Percentiles rank a stretch among this genome's conserved stretches.
These are phyloP conservation scores for Epichloe glyceriae DNA, from an alignment of 2,329 filamentous ascomycete species.

Conservation along the genomic window DNA sequence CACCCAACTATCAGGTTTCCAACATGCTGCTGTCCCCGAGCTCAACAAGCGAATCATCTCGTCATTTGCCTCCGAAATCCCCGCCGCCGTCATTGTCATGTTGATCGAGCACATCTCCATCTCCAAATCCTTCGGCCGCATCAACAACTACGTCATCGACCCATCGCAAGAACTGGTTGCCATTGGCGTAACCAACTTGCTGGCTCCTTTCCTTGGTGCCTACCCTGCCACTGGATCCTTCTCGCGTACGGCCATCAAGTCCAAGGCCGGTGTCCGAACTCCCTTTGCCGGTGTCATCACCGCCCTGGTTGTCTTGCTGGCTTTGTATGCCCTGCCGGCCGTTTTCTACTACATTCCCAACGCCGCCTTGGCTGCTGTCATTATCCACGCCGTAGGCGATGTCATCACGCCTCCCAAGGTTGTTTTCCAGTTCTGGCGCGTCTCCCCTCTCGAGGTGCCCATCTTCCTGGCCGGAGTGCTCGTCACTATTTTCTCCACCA, in stretches of 20 bases:
- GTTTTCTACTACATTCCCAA: conserved; percentile 86
- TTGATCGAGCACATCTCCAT: conserved; percentile 75
- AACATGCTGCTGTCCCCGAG: conserved; percentile 52
- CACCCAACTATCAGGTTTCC: conserved; percentile 40
- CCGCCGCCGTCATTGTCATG: conserved; percentile 63
- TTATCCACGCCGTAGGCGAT: conserved; percentile 83
- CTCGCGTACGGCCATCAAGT: conserved; percentile 83
- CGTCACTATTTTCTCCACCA: conserved; percentile 66
- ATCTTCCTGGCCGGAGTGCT: conserved; percentile 81
- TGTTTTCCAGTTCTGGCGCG: conserved; percentile 79
- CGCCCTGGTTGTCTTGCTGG: conserved; percentile 66
- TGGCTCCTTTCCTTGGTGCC: conserved; percentile 66
- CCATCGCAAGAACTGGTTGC: conserved; percentile 70
- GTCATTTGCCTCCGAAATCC: conserved; percentile 52
- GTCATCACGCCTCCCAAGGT: conserved; percentile 72
- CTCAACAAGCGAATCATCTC: conserved; percentile 48
- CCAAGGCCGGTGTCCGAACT: conserved; percentile 82
- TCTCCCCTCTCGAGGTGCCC: conserved; percentile 67
- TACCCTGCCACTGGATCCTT: conserved; percentile 87
- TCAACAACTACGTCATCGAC: conserved; percentile 72
- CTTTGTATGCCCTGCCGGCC: conserved; percentile 68
- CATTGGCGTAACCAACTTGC: conserved; percentile 61
- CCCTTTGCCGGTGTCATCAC: conserved; percentile 80
- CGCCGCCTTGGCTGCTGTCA: conserved; percentile 64
- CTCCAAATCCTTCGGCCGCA: conserved; percentile 66